Percentiles rank a stretch among this genome's conserved stretches.
These are phyloP conservation scores for Pseudozyma tsukubaensis DNA, from an alignment of 1,284 basidiomycete genomes.

Conservation along the genomic window DNA sequence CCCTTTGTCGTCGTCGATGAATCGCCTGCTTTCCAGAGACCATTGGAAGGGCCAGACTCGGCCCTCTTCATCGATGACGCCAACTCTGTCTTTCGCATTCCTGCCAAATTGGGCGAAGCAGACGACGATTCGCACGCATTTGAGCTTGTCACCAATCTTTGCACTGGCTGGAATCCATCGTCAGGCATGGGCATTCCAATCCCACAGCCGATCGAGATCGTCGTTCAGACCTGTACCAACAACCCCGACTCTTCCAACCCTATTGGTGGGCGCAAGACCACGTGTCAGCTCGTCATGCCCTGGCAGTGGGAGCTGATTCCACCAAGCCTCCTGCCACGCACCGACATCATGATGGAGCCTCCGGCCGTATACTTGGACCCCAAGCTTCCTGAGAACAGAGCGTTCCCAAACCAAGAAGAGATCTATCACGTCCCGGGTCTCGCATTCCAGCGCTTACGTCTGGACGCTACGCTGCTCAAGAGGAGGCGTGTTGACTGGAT, in stretches of 20 bases:
- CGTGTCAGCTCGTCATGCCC: constrained; percentile 43
- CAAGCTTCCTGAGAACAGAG: constrained; percentile 17
- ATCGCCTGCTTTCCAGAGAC: constrained; percentile 9
- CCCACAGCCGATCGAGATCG: constrained; percentile 46
- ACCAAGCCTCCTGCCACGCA: constrained; percentile 35
- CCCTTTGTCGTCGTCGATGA: constrained; percentile 28
- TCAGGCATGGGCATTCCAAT: constrained; percentile 34
- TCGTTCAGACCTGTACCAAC: constrained; percentile 41
- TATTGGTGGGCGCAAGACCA: constrained; percentile 11
- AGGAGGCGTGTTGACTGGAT: constrained; percentile 46
- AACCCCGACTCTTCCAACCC: constrained; percentile 34
- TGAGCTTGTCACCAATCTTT: constrained; percentile 61
- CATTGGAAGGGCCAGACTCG: constrained; percentile 13
- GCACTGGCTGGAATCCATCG: constrained; percentile 47
- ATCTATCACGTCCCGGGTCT: constrained; percentile 49
- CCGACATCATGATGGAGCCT: constrained; percentile 22
- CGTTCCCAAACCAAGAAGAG: constrained; percentile 44
- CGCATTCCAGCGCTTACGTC: constrained; percentile 44
- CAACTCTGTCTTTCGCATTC: constrained; percentile 26
- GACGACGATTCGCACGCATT: constrained; percentile 38
- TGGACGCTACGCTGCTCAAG: constrained; percentile 36
- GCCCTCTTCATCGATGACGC: constrained; percentile 1
- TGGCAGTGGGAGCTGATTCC: constrained; percentile 54
- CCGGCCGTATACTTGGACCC: constrained; percentile 12
- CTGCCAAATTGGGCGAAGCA: constrained; percentile 20